Evolutionary conservation across 148 eudicot genomes (phyloP).

Genomic region (Nyssa sinensis): DNA sequence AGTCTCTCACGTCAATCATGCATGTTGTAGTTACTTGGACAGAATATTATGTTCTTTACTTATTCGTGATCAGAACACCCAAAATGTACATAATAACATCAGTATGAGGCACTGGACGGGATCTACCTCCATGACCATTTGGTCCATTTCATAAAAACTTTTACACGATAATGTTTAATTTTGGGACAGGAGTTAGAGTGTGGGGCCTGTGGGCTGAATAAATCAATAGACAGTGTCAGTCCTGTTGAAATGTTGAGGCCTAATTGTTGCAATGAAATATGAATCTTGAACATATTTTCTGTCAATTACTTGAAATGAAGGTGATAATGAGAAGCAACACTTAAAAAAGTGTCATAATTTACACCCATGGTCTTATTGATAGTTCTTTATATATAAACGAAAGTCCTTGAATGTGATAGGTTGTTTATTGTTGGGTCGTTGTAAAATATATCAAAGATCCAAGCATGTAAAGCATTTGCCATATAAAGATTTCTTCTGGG

Average conservation of each 20-base stretch:
- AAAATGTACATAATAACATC: neutral
- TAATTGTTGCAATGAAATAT: neutral
- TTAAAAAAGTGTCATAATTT: neutral
- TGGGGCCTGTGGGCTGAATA: neutral
- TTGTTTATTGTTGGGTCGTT: neutral
- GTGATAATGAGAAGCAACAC: neutral
- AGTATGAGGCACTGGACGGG: neutral
- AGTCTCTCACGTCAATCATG: neutral
- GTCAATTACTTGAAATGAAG: constrained; percentile 9
- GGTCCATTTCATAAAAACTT: too few relatives aligned
- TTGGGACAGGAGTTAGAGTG: too few relatives aligned
- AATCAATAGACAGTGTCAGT: too few relatives aligned
- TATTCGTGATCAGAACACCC: neutral
- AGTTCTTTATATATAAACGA: neutral
- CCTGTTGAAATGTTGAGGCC: neutral
- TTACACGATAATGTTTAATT: neutral
- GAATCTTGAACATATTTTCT: neutral
- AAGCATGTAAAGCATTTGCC: neutral
- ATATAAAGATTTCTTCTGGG: neutral
- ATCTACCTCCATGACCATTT: neutral
- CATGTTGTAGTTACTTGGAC: neutral
- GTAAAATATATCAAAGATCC: neutral
- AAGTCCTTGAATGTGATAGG: neutral
- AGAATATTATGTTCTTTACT: neutral
- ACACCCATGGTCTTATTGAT: neutral